A percentile compares a stretch with the other conserved stretches of the same genome.
phyloP scores from a whole-genome alignment of 2,329 filamentous ascomycete species.

The Fusarium sp. region DNA sequence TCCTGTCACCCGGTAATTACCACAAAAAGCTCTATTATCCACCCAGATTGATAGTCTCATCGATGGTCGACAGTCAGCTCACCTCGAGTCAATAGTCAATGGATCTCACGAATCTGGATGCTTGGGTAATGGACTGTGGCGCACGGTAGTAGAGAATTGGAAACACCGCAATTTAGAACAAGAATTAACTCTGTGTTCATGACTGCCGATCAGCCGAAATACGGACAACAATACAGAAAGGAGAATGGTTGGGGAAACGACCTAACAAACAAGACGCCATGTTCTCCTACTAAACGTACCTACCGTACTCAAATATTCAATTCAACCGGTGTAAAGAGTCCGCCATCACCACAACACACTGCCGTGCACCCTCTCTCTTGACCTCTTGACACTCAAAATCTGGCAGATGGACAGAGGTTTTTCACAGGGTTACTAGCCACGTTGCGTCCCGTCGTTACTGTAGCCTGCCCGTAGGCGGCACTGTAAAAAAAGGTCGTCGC shows the following conservation, averaged over 20 bases:
- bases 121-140: conserved; percentile 12
- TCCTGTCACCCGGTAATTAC: conserved; percentile 14
- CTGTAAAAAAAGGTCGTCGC: too few species aligned
- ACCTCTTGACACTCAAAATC: background rate
- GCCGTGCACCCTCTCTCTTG: conserved; percentile 1
- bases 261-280: background rate
- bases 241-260: background rate
- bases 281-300: too few species aligned
- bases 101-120: background rate
- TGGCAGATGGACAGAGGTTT: background rate
- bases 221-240: background rate
- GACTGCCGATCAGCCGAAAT: background rate
- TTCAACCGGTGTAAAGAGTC: conserved; percentile 2
- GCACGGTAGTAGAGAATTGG: background rate
- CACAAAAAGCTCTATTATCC: background rate
- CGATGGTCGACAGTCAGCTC: too few species aligned
- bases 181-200: background rate
- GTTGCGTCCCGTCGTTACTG: conserved; percentile 1
- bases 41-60: conserved; percentile 15
- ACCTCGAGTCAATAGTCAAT: too few species aligned
- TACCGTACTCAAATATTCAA: background rate
- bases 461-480: too few species aligned
- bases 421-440: conserved; percentile 10
- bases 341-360: conserved; percentile 6
- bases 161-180: background rate